Base-by-base conservation (phyloP, 2,329 filamentous ascomycete species). In the Mycocentrospora acerina region DNA sequence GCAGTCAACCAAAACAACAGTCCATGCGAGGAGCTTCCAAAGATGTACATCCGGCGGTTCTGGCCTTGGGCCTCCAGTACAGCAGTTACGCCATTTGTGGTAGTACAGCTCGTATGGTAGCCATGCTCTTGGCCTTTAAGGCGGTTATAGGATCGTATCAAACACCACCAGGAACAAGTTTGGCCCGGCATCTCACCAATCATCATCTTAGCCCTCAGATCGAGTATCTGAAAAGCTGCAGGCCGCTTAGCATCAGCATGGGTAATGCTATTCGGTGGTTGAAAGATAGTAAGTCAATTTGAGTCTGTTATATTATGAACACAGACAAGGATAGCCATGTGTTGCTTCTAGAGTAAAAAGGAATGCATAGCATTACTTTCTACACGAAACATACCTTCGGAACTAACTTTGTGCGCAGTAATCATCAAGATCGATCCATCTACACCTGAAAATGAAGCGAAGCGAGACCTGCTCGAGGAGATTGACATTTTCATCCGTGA, bases 201-300 rank as follows among this genome's bases (percentile, higher is more conserved):
- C 89, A 97, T 68, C 83, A 89, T 49, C 82, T 98, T 43, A 93
- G 90, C 59, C 88, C 90, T 25, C 93, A 98, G 69, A 96, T 98
- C 60, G 90, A 94, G 51, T 96, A 94, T 62, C 79, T 98, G 44
- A 88, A 88, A 44, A 89, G 89, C 53, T 96, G 90, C 62, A 84
- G 93, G n/a, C 90, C 93, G 24, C 87, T 98, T 71, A 94, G 88
- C 52, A 93, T 95, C 69, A 89, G 88, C 46, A 95, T 97, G 84
- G 93, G 93, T 44, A 98, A 97, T 66, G 90, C 90, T 24, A 95
- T 98, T 62, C 82, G 93, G 37, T 91, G 90, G 77, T 78, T 98
- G 33, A 98, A 98, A 74, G 81, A 95, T 32, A 44, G 56, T 61
- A 51, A 51, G 51, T 40, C 24, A 18, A 27, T 28, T 18, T 5